A percentile compares a stretch with the other conserved stretches of the same genome.
phyloP scores from a whole-genome alignment of 768 basidiomycete species.

The Lepiota brunneoincarnata region DNA sequence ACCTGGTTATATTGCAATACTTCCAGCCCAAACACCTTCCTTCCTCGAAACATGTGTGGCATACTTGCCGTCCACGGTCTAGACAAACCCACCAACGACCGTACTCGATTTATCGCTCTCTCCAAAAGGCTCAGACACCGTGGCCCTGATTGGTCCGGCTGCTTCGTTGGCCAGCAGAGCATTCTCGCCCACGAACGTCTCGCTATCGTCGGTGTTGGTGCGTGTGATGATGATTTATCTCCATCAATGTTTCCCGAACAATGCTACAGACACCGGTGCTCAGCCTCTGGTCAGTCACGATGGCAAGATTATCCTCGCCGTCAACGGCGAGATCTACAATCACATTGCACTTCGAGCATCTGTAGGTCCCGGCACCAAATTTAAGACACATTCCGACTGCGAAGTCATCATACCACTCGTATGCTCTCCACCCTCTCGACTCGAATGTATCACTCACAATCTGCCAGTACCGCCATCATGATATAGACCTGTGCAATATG shows the following conservation, averaged over 20 bases:
- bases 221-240: conserved; percentile 22
- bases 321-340: conserved; percentile 99
- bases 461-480: conserved; percentile 79
- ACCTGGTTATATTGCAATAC: conserved; percentile 14
- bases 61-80: conserved; percentile 86
- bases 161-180: conserved; percentile 77
- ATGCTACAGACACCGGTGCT: conserved; percentile 80
- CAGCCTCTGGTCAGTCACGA: conserved; percentile 91
- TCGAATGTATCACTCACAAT: neutral
- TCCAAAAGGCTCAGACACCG: conserved; percentile 91
- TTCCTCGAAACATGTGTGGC: conserved; percentile 71
- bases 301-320: conserved; percentile 78
- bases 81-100: conserved; percentile 63
- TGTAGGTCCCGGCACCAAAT: conserved; percentile 64
- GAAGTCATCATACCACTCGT: conserved; percentile 96
- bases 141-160: conserved; percentile 99
- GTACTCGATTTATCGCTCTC: conserved; percentile 75
- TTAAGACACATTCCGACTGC: conserved; percentile 98
- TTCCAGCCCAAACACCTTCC: conserved; percentile 11
- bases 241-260: neutral
- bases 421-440: conserved; percentile 6
- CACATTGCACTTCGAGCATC: conserved; percentile 75
- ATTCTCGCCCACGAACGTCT: conserved; percentile 94
- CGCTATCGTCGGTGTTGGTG: conserved; percentile 97
- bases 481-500: conserved; percentile 67